Percentiles rank a stretch among this genome's conserved stretches.
These are phyloP conservation scores for Bombardia bombarda DNA, from an alignment of 495 filamentous ascomycete genomes.

Conservation along the genomic window DNA sequence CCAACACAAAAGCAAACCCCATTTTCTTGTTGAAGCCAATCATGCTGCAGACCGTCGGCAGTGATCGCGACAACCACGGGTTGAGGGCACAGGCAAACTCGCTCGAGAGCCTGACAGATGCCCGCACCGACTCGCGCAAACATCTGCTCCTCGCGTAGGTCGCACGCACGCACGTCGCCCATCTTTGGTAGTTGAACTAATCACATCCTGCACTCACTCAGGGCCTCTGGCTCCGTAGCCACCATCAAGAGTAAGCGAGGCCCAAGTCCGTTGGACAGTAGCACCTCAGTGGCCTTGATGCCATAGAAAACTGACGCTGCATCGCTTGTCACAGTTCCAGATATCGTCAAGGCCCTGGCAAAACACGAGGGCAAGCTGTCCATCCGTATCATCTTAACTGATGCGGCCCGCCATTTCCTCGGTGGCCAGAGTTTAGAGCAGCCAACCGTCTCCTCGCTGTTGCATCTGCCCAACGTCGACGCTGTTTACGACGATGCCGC, in stretches of 20 bases:
- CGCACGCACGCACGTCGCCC: slow-evolving; percentile 29
- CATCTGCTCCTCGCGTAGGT: slow-evolving; percentile 74
- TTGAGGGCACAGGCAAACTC: slow-evolving; percentile 20
- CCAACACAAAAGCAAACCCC: neutral
- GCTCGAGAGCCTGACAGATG: slow-evolving; percentile 22
- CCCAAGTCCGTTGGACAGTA: no score
- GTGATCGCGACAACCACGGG: slow-evolving; percentile 26
- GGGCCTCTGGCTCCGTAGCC: slow-evolving; percentile 52
- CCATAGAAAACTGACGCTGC: neutral
- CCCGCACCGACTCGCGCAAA: slow-evolving; percentile 40
- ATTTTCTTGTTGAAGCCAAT: no score
- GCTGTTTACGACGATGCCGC: slow-evolving; percentile 68
- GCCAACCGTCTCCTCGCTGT: slow-evolving; percentile 47
- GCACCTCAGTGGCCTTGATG: no score
- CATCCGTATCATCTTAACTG: slow-evolving; percentile 71
- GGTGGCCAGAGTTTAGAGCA: slow-evolving; percentile 60
- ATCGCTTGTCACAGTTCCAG: slow-evolving; percentile 43
- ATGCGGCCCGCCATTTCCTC: slow-evolving; percentile 64
- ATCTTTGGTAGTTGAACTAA: slow-evolving; percentile 23
- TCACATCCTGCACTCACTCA: slow-evolving; percentile 21
- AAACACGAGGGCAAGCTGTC: slow-evolving; percentile 49
- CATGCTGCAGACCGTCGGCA: slow-evolving; percentile 15
- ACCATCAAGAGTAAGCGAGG: slow-evolving; percentile 70
- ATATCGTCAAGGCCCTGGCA: slow-evolving; percentile 55
- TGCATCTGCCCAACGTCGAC: slow-evolving; percentile 51